phyloP scores from a whole-genome alignment of 805 yeast genomes.

The Kazachstania africana region DNA sequence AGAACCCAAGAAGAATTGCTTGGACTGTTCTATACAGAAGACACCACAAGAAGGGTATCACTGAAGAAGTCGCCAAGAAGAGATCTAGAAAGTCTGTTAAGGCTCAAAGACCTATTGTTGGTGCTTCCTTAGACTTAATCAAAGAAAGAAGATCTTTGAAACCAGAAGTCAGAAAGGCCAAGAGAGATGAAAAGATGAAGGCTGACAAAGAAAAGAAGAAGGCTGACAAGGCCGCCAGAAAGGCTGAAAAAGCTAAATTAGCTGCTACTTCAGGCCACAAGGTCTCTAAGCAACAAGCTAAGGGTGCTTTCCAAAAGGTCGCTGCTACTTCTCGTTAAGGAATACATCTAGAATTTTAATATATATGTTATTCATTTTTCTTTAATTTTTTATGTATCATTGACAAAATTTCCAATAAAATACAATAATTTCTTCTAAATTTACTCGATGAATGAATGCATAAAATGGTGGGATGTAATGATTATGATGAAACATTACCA shows the following conservation, averaged over 20 bases:
- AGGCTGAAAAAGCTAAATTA: slow-evolving; percentile 79
- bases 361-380: not conserved
- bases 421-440: too few relatives aligned
- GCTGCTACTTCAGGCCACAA: slow-evolving; percentile 67
- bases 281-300: slow-evolving; percentile 91
- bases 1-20: slow-evolving; percentile 99
- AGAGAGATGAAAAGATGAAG: slow-evolving; percentile 81
- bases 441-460: too few relatives aligned
- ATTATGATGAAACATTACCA: too few relatives aligned
- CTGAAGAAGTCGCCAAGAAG: slow-evolving; percentile 97
- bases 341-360: slow-evolving; percentile 5
- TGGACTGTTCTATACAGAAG: slow-evolving; percentile 99
- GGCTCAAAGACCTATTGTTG: slow-evolving; percentile 98
- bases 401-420: too few relatives aligned
- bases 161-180: slow-evolving; percentile 97
- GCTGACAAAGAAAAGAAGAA: slow-evolving; percentile 82
- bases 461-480: too few relatives aligned
- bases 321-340: slow-evolving; percentile 91
- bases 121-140: slow-evolving; percentile 97
- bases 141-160: slow-evolving; percentile 93
- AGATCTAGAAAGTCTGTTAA: slow-evolving; percentile 95
- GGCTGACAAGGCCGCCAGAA: slow-evolving; percentile 88
- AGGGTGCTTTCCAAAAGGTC: slow-evolving; percentile 97
- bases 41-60: slow-evolving; percentile 99
- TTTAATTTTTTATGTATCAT: slow-evolving; percentile 2